These are phyloP conservation scores for Linum usitatissimum DNA, from an alignment of 345 rosid species.

Conservation along the genomic window DNA sequence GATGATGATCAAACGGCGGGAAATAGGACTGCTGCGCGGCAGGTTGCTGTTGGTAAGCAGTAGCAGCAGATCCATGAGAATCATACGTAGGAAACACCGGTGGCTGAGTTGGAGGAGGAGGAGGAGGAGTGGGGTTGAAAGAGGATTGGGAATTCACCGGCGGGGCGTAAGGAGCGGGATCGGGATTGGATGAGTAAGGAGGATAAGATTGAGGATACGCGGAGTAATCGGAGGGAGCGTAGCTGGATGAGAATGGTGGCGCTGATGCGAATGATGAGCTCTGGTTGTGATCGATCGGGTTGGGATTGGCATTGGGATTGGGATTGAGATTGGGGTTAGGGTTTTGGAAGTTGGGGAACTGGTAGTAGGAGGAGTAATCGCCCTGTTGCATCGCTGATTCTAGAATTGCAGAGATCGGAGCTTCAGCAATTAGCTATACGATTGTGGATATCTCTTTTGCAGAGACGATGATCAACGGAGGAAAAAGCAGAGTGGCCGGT, in stretches of 20 bases:
- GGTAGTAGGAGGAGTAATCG: conserved; percentile 60
- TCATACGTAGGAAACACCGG: conserved; percentile 57
- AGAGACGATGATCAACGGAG: not conserved
- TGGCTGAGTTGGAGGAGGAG: conserved; percentile 21
- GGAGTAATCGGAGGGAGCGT: conserved; percentile 44
- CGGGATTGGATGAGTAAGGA: conserved; percentile 43
- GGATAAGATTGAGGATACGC: conserved; percentile 38
- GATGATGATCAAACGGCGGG: conserved; percentile 58
- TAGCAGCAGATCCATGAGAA: conserved; percentile 26
- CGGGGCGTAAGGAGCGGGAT: conserved; percentile 51
- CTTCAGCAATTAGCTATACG: not conserved
- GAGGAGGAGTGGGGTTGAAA: conserved; percentile 30
- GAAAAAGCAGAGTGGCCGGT: not conserved
- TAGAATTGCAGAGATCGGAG: not conserved
- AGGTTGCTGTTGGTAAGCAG: conserved; percentile 33
- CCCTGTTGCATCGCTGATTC: conserved; percentile 36
- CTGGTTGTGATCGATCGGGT: conserved; percentile 34
- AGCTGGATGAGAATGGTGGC: conserved; percentile 53
- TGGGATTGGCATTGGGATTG: conserved; percentile 14
- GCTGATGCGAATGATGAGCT: conserved; percentile 60
- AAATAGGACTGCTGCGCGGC: conserved; percentile 36
- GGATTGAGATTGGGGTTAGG: conserved; percentile 33
- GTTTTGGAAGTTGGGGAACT: conserved; percentile 38
- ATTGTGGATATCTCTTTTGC: not conserved
- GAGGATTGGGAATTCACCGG: conserved; percentile 19